Conservation (phyloP, 148 eudicot genomes). For the Linanthus parryae region DNA sequence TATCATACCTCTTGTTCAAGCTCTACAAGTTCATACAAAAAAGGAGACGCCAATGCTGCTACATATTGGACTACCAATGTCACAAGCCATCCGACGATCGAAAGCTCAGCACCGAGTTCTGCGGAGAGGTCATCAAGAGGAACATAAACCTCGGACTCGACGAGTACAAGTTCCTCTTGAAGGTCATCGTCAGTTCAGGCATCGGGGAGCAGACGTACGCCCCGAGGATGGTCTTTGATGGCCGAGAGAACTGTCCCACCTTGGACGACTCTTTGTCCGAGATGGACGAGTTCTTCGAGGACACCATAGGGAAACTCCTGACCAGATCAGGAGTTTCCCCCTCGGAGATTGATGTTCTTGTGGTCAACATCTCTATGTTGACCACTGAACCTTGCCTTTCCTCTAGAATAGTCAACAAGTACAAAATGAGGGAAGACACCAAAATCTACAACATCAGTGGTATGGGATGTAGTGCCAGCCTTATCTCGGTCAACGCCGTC, state of each 20-base stretch:
- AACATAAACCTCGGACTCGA: slow-evolving; percentile 30
- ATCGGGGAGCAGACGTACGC: slow-evolving; percentile 34
- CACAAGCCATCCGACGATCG: slow-evolving; percentile 26
- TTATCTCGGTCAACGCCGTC: slow-evolving; percentile 55
- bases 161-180: slow-evolving; percentile 30
- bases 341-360: slow-evolving; percentile 54
- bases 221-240: slow-evolving; percentile 22
- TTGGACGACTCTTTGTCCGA: slow-evolving; percentile 19
- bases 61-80: slow-evolving; percentile 35
- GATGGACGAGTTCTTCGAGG: slow-evolving; percentile 23
- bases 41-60: slow-evolving; percentile 18
- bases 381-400: slow-evolving; percentile 61
- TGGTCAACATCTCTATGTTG: slow-evolving; percentile 63
- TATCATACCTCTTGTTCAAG: slow-evolving; percentile 13
- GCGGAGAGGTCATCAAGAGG: slow-evolving; percentile 17
- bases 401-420: slow-evolving; percentile 51
- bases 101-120: slow-evolving; percentile 17
- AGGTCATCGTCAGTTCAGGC: slow-evolving; percentile 30
- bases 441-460: slow-evolving; percentile 59
- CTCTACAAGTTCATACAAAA: slow-evolving; percentile 7
- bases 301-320: slow-evolving; percentile 32
- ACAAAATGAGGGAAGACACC: slow-evolving; percentile 58
- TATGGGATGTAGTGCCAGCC: slow-evolving; percentile 94
- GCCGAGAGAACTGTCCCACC: slow-evolving; percentile 16
- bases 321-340: slow-evolving; percentile 39